Evolutionary conservation across 2,329 filamentous ascomycete species (phyloP).

Genomic region (Trichoderma simmonsii): DNA sequence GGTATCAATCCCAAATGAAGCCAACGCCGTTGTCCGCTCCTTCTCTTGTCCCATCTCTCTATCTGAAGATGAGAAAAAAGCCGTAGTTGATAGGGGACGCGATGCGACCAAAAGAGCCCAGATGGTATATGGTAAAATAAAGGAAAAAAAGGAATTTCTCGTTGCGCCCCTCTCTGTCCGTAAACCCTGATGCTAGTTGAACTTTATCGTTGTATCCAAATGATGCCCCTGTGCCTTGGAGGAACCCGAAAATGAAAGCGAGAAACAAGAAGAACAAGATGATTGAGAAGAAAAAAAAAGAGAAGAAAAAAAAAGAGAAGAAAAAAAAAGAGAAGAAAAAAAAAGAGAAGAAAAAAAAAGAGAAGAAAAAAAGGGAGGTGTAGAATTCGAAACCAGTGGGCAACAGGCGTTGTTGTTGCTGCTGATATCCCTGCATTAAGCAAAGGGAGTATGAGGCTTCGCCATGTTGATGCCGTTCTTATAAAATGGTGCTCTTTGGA

Average conservation of each 20-base stretch:
- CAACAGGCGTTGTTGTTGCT: not conserved
- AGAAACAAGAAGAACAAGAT: not conserved
- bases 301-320: not conserved
- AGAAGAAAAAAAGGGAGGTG: not conserved
- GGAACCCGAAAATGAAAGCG: not conserved
- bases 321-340: not conserved
- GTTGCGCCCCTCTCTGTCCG: not conserved
- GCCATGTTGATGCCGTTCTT: not conserved
- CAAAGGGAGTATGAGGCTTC: not conserved
- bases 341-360: not conserved
- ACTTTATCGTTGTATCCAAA: slow-evolving; percentile 12
- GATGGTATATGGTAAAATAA: not conserved
- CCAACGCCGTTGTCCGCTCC: slow-evolving; percentile 9
- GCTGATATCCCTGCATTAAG: not conserved
- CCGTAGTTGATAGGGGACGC: not conserved
- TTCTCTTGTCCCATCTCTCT: not conserved
- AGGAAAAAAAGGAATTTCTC: not conserved
- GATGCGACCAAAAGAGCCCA: slow-evolving; percentile 10
- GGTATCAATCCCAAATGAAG: slow-evolving; percentile 4
- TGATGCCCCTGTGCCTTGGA: not conserved
- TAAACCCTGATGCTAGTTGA: slow-evolving; percentile 2
- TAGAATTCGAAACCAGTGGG: not conserved
- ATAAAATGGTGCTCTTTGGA: not conserved
- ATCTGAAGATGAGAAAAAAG: slow-evolving; percentile 8
- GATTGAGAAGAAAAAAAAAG: not conserved